Evolutionary conservation across 495 filamentous ascomycete genomes (phyloP).

Genomic region (Chaetomium tenue): DNA sequence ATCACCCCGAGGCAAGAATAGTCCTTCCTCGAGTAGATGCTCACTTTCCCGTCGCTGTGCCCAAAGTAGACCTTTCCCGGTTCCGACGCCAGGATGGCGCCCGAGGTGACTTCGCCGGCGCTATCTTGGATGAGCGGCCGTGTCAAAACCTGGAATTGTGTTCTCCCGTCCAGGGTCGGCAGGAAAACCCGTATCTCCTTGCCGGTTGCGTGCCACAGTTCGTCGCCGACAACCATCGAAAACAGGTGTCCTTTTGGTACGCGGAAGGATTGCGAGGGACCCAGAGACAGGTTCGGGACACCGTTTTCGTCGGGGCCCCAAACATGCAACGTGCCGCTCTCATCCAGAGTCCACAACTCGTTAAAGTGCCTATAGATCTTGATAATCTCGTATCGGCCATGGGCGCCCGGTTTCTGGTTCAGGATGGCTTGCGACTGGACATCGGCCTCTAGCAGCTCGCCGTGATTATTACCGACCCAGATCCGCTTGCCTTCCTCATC

Average conservation of each 20-base stretch:
- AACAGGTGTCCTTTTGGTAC: constrained; percentile 81
- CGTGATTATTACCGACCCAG: constrained; percentile 88
- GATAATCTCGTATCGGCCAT: constrained; percentile 77
- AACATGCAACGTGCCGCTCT: constrained; percentile 80
- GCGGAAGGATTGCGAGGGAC: constrained; percentile 61
- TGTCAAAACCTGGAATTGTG: constrained; percentile 68
- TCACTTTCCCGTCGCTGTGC: constrained; percentile 90
- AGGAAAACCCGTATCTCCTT: constrained; percentile 84
- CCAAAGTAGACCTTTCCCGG: constrained; percentile 85
- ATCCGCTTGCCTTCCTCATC: constrained; percentile 77
- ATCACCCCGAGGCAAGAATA: constrained; percentile 73
- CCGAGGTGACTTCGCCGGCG: constrained; percentile 85
- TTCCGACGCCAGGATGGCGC: constrained; percentile 68
- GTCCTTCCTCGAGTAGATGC: constrained; percentile 75
- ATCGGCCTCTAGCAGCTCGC: constrained; percentile 87
- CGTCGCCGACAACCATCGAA: constrained; percentile 75
- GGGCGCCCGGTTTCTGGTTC: constrained; percentile 63
- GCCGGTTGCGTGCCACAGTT: constrained; percentile 84
- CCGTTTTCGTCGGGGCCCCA: constrained; percentile 81
- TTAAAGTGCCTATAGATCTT: constrained; percentile 83
- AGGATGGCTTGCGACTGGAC: constrained; percentile 66
- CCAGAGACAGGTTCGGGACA: constrained; percentile 66
- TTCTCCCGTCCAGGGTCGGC: constrained; percentile 63
- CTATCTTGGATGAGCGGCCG: constrained; percentile 62
- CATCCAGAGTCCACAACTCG: constrained; percentile 93